phyloP scores from a whole-genome alignment of 2,329 filamentous ascomycete species.

The Aspergillus phoenicis region DNA sequence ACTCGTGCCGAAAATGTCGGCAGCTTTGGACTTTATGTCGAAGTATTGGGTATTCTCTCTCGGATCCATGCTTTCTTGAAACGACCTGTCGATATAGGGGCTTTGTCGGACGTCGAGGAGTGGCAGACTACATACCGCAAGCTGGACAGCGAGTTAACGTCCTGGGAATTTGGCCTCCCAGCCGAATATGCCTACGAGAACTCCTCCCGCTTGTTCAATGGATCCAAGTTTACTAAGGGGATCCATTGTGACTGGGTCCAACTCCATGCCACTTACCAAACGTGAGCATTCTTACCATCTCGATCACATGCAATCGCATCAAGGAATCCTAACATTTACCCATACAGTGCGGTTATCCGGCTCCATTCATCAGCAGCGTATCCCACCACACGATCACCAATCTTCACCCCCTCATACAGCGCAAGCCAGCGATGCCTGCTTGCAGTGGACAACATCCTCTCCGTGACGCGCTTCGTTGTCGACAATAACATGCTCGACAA shows the following conservation, averaged over 20 bases:
- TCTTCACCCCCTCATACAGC: constrained; percentile 86
- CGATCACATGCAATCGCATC: not conserved
- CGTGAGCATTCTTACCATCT: constrained; percentile 50
- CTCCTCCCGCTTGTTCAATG: constrained; percentile 75
- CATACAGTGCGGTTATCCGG: constrained; percentile 71
- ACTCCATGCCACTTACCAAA: constrained; percentile 87
- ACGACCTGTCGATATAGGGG: constrained; percentile 84
- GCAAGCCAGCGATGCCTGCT: constrained; percentile 80
- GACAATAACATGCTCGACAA: constrained; percentile 74
- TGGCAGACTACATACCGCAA: constrained; percentile 88
- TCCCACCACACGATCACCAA: constrained; percentile 81
- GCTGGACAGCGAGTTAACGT: constrained; percentile 75
- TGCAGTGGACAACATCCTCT: constrained; percentile 80
- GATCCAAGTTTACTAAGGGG: constrained; percentile 64
- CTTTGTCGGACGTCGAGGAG: constrained; percentile 78
- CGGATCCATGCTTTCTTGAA: constrained; percentile 88
- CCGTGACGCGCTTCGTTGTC: constrained; percentile 76
- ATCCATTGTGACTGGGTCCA: constrained; percentile 86
- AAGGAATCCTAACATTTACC: constrained; percentile 23
- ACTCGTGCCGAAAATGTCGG: constrained; percentile 79
- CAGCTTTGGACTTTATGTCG: constrained; percentile 86
- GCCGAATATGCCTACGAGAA: constrained; percentile 73
- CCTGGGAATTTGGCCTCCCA: constrained; percentile 83
- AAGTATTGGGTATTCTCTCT: constrained; percentile 83
- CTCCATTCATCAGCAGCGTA: constrained; percentile 92